Percentiles rank a stretch among this genome's conserved stretches.
Conservation (phyloP, 2,329 filamentous ascomycete genomes). For the Epichloe aotearoae region DNA sequence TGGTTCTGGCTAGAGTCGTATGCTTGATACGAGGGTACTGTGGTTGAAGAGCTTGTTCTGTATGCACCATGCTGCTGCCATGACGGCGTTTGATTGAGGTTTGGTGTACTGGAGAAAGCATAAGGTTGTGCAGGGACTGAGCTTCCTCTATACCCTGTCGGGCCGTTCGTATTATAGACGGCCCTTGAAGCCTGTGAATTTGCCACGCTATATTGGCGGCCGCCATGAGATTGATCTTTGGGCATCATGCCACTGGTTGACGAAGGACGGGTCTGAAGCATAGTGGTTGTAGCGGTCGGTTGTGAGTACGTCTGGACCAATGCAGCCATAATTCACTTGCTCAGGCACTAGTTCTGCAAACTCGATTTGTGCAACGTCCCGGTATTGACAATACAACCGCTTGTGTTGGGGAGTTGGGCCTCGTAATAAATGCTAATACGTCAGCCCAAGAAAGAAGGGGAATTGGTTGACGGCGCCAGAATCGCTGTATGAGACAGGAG, state of each 20-base stretch:
- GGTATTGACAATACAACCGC: not conserved
- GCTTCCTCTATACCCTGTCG: constrained; percentile 39
- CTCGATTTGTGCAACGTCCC: not conserved
- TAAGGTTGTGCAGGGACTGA: constrained; percentile 58
- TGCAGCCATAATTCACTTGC: constrained; percentile 56
- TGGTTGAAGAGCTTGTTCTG: constrained; percentile 34
- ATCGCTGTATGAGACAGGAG: not conserved
- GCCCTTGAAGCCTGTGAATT: constrained; percentile 19
- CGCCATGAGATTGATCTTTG: constrained; percentile 33
- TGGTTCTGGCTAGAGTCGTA: constrained; percentile 12
- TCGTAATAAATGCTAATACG: not conserved
- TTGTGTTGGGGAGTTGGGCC: not conserved
- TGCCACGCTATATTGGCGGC: constrained; percentile 35
- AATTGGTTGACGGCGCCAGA: not conserved
- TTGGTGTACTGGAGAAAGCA: constrained; percentile 61
- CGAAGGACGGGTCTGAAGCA: constrained; percentile 61
- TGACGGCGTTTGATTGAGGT: constrained; percentile 39
- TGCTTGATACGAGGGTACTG: constrained; percentile 21
- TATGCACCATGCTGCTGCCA: constrained; percentile 38
- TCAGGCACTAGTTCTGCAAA: not conserved
- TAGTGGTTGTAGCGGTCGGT: constrained; percentile 58
- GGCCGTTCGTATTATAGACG: constrained; percentile 18
- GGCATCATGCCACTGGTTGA: constrained; percentile 38
- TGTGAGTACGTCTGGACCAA: constrained; percentile 71
- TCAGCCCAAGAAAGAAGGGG: not conserved